Evolutionary conservation across 192 early-diverging fungal species (phyloP).

Genomic region (Helicostylum pulchrum): DNA sequence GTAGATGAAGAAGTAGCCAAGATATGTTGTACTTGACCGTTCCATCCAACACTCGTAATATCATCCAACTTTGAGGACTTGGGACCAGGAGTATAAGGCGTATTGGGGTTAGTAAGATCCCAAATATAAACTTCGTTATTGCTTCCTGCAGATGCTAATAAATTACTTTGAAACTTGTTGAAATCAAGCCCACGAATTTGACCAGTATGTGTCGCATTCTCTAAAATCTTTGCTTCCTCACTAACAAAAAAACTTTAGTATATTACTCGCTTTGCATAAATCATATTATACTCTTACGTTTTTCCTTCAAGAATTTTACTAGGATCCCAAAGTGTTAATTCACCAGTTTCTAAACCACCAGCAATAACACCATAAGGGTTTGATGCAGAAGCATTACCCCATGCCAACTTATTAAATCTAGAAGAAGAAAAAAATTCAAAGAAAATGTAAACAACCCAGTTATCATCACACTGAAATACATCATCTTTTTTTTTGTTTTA

Average conservation of each 20-base stretch:
- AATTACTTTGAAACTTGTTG: conserved; percentile 79
- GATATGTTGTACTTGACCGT: conserved; percentile 89
- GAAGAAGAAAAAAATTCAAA: background rate
- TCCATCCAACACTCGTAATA: conserved; percentile 89
- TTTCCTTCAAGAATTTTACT: conserved; percentile 64
- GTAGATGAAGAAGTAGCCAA: conserved; percentile 88
- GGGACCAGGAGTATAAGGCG: conserved; percentile 84
- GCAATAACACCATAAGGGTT: conserved; percentile 78
- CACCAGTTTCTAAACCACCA: conserved; percentile 93
- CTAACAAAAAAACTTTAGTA: conserved; percentile 10
- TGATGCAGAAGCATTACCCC: conserved; percentile 53
- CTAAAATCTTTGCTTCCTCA: conserved; percentile 57
- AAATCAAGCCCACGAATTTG: conserved; percentile 91
- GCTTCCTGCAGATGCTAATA: conserved; percentile 84
- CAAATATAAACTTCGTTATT: conserved; percentile 95
- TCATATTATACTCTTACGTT: conserved; percentile 24
- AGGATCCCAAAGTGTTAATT: conserved; percentile 86
- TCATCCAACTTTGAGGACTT: conserved; percentile 84
- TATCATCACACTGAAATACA: background rate
- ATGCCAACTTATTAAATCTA: conserved; percentile 90
- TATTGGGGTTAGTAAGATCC: conserved; percentile 87
- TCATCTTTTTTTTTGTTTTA: conserved; percentile 22
- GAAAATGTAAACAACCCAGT: background rate
- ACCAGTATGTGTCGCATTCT: conserved; percentile 76
- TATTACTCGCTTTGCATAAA: background rate